Percentiles rank a stretch among this genome's conserved stretches.
These are phyloP conservation scores for Actinomucor elegans DNA, from an alignment of 371 early-diverging fungal genomes.

Conservation along the genomic window DNA sequence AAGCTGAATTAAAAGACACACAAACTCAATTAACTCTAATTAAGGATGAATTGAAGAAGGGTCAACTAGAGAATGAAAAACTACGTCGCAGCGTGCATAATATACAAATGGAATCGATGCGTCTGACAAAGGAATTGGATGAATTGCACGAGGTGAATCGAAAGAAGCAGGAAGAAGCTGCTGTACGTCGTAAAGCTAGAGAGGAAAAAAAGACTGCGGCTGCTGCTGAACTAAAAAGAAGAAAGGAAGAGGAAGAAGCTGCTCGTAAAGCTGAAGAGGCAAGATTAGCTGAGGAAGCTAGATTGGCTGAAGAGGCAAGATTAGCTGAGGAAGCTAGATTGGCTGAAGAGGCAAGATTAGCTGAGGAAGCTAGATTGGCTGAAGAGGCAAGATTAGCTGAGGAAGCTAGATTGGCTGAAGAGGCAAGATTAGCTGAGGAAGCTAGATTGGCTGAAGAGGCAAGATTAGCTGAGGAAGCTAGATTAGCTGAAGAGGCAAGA, in stretches of 20 bases:
- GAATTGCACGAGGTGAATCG: constrained; percentile 12
- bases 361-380: constrained; percentile 1
- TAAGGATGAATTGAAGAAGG: constrained; percentile 26
- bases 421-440: constrained; percentile 4
- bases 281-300: background rate
- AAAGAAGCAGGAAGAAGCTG: constrained; percentile 26
- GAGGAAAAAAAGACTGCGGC: background rate
- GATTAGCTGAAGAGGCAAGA: background rate
- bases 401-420: background rate
- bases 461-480: constrained; percentile 3
- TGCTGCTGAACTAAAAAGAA: constrained; percentile 7
- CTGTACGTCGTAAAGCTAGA: background rate
- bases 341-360: background rate
- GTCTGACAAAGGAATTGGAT: constrained; percentile 25
- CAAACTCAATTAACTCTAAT: constrained; percentile 19
- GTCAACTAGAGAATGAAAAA: constrained; percentile 37
- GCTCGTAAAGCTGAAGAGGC: constrained; percentile 5
- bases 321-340: background rate
- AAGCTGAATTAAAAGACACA: constrained; percentile 17
- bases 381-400: constrained; percentile 5
- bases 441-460: constrained; percentile 5
- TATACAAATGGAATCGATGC: constrained; percentile 41
- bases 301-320: background rate
- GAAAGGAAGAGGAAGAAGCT: constrained; percentile 9
- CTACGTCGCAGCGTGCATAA: constrained; percentile 34